Evolutionary conservation across 805 yeast species (phyloP).

Genomic region (Candida silvatica): DNA sequence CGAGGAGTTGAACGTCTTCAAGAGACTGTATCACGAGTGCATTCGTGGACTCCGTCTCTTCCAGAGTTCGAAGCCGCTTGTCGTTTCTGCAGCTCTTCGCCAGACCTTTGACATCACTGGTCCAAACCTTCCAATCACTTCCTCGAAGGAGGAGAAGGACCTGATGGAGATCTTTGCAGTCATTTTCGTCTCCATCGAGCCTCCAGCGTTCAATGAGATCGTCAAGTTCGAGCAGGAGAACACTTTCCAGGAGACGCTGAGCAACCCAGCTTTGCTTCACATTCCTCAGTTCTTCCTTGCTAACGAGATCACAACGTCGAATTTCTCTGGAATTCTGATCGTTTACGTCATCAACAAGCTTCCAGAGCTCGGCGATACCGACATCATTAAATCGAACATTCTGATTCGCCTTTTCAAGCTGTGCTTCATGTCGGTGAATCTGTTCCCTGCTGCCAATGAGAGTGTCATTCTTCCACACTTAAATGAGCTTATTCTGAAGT

Average conservation of each 20-base stretch:
- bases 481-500: conserved; percentile 71
- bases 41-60: conserved; percentile 74
- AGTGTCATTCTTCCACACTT: conserved; percentile 82
- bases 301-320: conserved; percentile 89
- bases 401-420: conserved; percentile 81
- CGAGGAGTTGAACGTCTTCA: conserved; percentile 76
- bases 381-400: conserved; percentile 68
- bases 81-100: conserved; percentile 23
- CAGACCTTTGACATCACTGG: conserved; percentile 58
- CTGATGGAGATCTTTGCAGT: conserved; percentile 93
- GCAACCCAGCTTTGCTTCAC: conserved; percentile 79
- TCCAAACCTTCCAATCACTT: conserved; percentile 76
- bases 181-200: conserved; percentile 87
- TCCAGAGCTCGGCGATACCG: conserved; percentile 72
- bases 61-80: conserved; percentile 43
- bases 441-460: conserved; percentile 85
- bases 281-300: conserved; percentile 92
- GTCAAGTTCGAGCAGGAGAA: conserved; percentile 72
- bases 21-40: conserved; percentile 76
- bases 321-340: conserved; percentile 77
- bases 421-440: conserved; percentile 91
- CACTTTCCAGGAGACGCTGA: conserved; percentile 69
- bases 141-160: conserved; percentile 90
- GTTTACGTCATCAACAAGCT: conserved; percentile 67
- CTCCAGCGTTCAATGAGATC: conserved; percentile 91